Evolutionary conservation across 768 basidiomycete species (phyloP), one percentile per base, ranked within the genome.

Genomic region (Trametes elegans): DNA sequence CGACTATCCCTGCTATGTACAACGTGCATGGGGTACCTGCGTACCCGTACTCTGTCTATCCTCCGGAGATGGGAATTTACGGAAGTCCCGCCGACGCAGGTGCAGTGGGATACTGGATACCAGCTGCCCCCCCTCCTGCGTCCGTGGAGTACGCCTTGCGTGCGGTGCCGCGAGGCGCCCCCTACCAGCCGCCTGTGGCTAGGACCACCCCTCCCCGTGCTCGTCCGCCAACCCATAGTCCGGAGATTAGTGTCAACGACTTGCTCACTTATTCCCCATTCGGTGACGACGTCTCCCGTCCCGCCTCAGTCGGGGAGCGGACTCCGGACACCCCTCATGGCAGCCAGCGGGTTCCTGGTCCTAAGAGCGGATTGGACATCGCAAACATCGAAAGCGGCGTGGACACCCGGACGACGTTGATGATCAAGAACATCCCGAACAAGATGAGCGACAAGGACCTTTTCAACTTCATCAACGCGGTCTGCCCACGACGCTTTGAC

Each of bases 401-500:
- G 55, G 90, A 93, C 62, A 90, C 85, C 31, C 78, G 91, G 28
- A 90, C 90, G 29, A 92, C 91, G 26, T 84, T 92, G 43, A 92
- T 91, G 88, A 83, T 90, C 58, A 92, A 93, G 73, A 95, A 95
- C 64, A 90, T 95, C 40, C 93, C 93, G 3, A 95, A 94, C 72
- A 93, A 93, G 70, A 90, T 91, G 88, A 86, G 77, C 58, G 87
- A 90, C 70, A 78, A 75, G 64, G 87, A 91, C 59, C 66, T 91
- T 62, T 74, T 84, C 55, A 70, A 71, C 34, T 92, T 82, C 63
- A 90, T 90, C 58, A 78, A 72, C 46, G 79, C 81, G 57, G 88
- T 90, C 23, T 88, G 86, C 67, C 81, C 83, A n/a, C 76, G 88
- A 36, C 77, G 77, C 51, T 88, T 90, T 57, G 93, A 94, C 71